Evolutionary conservation across 2,329 filamentous ascomycete genomes (phyloP).

Genomic region (Aspergillus terreus): DNA sequence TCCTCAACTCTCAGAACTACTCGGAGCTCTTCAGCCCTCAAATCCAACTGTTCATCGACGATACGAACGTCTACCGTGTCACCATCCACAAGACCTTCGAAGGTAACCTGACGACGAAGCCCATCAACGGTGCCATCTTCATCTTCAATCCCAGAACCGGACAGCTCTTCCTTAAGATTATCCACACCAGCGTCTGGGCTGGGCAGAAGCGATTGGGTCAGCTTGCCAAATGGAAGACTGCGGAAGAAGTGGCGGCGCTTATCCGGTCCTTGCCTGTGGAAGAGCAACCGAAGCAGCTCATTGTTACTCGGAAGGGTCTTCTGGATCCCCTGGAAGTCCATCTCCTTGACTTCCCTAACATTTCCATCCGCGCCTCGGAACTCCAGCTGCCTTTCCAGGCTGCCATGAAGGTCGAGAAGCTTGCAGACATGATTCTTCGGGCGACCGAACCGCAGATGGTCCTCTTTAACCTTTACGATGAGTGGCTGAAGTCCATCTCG

Average conservation of each 20-base stretch:
- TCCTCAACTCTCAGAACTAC: slow-evolving; percentile 98
- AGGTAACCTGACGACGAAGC: slow-evolving; percentile 97
- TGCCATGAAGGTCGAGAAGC: slow-evolving; percentile 99
- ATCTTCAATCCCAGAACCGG: slow-evolving; percentile 99
- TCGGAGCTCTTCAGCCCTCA: slow-evolving; percentile 99
- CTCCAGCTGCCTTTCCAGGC: slow-evolving; percentile 97
- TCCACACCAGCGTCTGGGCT: slow-evolving; percentile 98
- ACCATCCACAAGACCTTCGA: slow-evolving; percentile 99
- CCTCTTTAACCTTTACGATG: slow-evolving; percentile 96
- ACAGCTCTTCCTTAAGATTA: slow-evolving; percentile 97
- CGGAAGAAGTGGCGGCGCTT: slow-evolving; percentile 96
- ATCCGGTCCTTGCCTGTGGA: slow-evolving; percentile 94
- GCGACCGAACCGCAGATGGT: slow-evolving; percentile 99
- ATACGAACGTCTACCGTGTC: slow-evolving; percentile 98
- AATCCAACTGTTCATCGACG: slow-evolving; percentile 97
- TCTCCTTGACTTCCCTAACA: slow-evolving; percentile 96
- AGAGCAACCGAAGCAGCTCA: slow-evolving; percentile 97
- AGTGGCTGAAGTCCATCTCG: slow-evolving; percentile 97
- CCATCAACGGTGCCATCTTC: slow-evolving; percentile 99
- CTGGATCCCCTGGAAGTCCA: slow-evolving; percentile 96
- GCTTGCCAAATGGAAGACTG: slow-evolving; percentile 98
- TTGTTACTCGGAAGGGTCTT: slow-evolving; percentile 95
- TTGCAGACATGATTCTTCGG: slow-evolving; percentile 97
- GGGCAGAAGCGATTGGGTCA: slow-evolving; percentile 98
- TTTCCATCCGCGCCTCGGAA: slow-evolving; percentile 95